Conservation (phyloP, 1,284 basidiomycete species). For the Tilletia setariae region DNA sequence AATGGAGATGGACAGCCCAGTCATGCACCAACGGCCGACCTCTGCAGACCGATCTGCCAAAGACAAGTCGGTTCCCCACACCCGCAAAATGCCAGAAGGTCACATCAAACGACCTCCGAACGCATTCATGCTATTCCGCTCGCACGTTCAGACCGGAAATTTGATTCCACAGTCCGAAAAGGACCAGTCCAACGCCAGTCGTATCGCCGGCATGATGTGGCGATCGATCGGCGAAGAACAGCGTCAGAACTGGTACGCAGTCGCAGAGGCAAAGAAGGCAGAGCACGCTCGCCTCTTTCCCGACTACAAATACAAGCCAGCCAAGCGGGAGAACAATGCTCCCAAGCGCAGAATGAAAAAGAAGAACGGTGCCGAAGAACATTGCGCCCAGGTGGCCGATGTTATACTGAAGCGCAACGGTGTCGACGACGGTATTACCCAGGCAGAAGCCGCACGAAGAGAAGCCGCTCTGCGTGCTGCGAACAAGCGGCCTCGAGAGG, state of each 20-base stretch:
- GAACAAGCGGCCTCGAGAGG: too few relatives aligned
- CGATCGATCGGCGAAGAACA: constrained; percentile 39
- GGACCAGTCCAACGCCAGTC: constrained; percentile 69
- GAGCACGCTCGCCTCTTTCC: constrained; percentile 39
- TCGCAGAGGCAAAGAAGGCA: constrained; percentile 42
- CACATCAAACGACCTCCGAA: constrained; percentile 89
- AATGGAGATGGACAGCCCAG: background rate
- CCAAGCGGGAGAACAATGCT: constrained; percentile 26
- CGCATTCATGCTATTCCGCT: constrained; percentile 90
- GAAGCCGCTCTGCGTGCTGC: background rate
- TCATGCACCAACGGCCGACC: background rate
- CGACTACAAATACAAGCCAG: constrained; percentile 47
- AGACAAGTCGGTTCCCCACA: constrained; percentile 23
- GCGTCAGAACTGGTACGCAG: constrained; percentile 35
- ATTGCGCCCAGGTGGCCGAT: constrained; percentile 45
- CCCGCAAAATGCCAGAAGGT: constrained; percentile 46
- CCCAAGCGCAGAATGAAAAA: constrained; percentile 34
- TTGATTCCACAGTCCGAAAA: constrained; percentile 75
- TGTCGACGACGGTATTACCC: constrained; percentile 21
- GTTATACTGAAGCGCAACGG: constrained; percentile 43
- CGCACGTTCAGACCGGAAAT: constrained; percentile 74
- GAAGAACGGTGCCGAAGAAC: constrained; percentile 38
- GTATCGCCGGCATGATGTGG: constrained; percentile 56
- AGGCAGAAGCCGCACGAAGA: background rate
- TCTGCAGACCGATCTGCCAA: background rate